Evolutionary conservation across 139 green algal genomes (phyloP).

Genomic region (Micractinium sp.): DNA sequence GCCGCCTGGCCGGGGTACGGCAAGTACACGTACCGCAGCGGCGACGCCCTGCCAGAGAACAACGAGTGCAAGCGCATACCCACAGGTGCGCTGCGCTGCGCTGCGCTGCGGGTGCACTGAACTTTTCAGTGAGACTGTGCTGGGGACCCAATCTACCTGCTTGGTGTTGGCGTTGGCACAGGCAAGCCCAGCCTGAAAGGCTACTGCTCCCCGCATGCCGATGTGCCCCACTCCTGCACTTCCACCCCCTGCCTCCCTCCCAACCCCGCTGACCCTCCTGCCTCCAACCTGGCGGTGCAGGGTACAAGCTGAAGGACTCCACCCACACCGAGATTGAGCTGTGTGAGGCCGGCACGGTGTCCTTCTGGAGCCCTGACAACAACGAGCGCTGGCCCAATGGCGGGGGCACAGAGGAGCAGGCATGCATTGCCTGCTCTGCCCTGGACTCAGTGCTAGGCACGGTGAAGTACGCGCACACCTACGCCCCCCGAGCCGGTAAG

Average conservation of each 20-base stretch:
- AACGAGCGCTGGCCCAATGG: not conserved
- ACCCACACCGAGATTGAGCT: no score
- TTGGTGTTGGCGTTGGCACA: not conserved
- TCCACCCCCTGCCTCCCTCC: no score
- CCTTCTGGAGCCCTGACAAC: not conserved
- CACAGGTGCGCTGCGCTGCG: not conserved
- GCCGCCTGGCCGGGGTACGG: not conserved
- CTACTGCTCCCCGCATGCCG: no score
- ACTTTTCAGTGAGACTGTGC: no score
- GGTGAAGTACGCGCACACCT: not conserved
- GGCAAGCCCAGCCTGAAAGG: not conserved
- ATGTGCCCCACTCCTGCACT: no score
- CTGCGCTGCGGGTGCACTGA: no score
- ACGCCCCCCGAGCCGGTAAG: not conserved
- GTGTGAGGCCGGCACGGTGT: not conserved
- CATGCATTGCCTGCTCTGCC: not conserved
- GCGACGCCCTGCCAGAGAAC: not conserved
- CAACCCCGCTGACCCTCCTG: no score
- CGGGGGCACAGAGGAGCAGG: not conserved
- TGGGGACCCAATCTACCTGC: not conserved
- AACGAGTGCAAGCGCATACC: not conserved
- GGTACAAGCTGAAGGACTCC: no score
- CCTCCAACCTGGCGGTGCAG: no score
- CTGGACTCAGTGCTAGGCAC: not conserved
- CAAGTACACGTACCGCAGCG: not conserved